Base-by-base conservation (phyloP, 257 asterid genomes). In the Anisodus acutangulus region DNA sequence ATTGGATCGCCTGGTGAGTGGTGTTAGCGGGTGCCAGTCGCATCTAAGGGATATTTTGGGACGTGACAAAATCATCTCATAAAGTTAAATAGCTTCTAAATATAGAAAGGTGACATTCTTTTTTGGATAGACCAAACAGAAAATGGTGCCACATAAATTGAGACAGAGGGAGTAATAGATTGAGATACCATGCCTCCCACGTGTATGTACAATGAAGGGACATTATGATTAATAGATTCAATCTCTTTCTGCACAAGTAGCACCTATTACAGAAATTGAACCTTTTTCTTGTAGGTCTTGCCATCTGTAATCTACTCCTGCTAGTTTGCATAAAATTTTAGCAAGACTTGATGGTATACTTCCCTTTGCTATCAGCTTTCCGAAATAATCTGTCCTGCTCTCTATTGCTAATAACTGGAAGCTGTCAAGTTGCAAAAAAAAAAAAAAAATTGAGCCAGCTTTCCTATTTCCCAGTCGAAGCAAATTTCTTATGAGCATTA, bases 341-440 rank as follows among this genome's bases (percentile, higher is more conserved):
- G 57, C 57, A 70, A 70, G 79, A 70, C 5, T 70, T 70, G 55
- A 70, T 5, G 15, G 55, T 16, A 39, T 37, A 41, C 54, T 69
- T 39, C 8, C 78, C 37, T 43, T 43, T 43, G 79, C 37, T 43
- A 70, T 70, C 53, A 9, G 13, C 78, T 8, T 68, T 9, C 13
- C 78, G 37, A 68, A 70, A 70, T 70, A 43, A 70, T 70, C 7
- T 70, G 79, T 70, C 79, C 79, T 16, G 57, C 57, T 43, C 57
- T 70, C 57, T 70, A 13, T 43, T 70, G 79, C 79, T 70, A 43
- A 70, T 70, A 70, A 70, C n/a, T 43, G 35, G 79, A 43, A 70
- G 54, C 55, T 43, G 57, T 47, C 79, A 43, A 70, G 79, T 71
- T 45, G 55, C 26, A 71, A 49, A 41, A 22, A 22, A 22, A 41